Percentiles rank a stretch among this genome's conserved stretches.
Conservation (phyloP, 164 flowering plant species). For the Umbilicus rupestris region DNA sequence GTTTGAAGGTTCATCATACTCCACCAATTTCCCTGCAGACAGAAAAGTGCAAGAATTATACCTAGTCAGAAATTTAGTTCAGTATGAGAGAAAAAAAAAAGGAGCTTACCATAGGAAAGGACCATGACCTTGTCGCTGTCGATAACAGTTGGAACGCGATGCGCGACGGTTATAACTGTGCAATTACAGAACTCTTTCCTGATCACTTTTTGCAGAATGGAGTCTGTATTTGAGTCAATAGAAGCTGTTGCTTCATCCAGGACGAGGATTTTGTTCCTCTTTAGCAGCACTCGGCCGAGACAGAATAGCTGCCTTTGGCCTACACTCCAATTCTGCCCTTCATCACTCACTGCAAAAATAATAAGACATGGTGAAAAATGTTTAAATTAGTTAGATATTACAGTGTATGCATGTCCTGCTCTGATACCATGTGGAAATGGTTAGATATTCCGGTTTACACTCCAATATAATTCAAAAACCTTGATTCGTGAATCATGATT, state of each 20-base stretch:
- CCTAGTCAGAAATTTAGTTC: not conserved
- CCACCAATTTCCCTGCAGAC: conserved; percentile 48
- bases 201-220: conserved; percentile 53
- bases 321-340: conserved; percentile 79
- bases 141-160: conserved; percentile 77
- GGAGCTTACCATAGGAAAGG: conserved; percentile 61
- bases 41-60: not conserved
- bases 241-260: conserved; percentile 93
- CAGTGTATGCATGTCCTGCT: no score
- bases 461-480: no score
- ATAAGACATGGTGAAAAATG: no score
- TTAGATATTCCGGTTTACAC: no score
- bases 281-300: conserved; percentile 70
- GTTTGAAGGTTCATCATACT: conserved; percentile 63
- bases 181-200: conserved; percentile 57
- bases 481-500: no score
- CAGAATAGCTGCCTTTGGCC: conserved; percentile 86
- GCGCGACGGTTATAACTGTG: conserved; percentile 78
- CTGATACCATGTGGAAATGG: no score
- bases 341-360: conserved; percentile 57
- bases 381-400: no score
- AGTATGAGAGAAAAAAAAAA: not conserved
- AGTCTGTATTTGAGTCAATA: conserved; percentile 77
- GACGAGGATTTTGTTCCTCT: conserved; percentile 59
- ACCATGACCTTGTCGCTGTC: conserved; percentile 90